Conservation (phyloP, 192 early-diverging fungal genomes). For the Umbelopsis ramanniana region DNA sequence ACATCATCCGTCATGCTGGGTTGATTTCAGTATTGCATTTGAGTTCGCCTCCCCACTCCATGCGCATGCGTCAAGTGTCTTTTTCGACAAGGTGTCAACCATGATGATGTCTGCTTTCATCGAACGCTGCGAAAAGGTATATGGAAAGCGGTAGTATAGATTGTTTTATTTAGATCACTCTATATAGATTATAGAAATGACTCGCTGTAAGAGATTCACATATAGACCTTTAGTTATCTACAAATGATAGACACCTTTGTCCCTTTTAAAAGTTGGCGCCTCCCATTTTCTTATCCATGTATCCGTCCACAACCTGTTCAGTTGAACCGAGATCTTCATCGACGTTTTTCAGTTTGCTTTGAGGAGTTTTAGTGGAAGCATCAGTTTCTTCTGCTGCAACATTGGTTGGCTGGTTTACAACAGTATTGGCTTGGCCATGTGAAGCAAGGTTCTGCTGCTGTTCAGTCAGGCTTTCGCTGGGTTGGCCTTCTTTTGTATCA, state of each 20-base stretch:
- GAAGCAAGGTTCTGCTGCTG: constrained; percentile 9
- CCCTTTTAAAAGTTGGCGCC: background rate
- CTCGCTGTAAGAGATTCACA: background rate
- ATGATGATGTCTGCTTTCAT: constrained; percentile 78
- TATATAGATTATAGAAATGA: background rate
- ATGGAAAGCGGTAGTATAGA: constrained; percentile 40
- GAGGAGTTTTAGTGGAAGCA: background rate
- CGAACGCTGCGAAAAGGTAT: constrained; percentile 53
- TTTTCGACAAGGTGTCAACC: constrained; percentile 78
- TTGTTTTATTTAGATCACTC: constrained; percentile 3
- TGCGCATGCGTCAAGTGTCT: constrained; percentile 76
- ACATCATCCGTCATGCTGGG: constrained; percentile 56
- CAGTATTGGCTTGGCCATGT: background rate
- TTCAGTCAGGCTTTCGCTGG: background rate
- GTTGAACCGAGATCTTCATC: background rate
- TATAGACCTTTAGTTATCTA: background rate
- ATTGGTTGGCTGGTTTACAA: background rate
- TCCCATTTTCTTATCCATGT: constrained; percentile 13
- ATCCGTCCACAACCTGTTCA: constrained; percentile 4
- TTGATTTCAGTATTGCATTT: constrained; percentile 80
- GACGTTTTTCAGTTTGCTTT: background rate
- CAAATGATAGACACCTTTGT: background rate
- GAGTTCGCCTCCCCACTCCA: constrained; percentile 84
- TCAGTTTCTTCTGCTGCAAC: background rate
- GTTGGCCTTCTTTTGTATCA: background rate